These are phyloP conservation scores for Termitomyces sp. DNA, from an alignment of 768 basidiomycete genomes.

Conservation along the genomic window DNA sequence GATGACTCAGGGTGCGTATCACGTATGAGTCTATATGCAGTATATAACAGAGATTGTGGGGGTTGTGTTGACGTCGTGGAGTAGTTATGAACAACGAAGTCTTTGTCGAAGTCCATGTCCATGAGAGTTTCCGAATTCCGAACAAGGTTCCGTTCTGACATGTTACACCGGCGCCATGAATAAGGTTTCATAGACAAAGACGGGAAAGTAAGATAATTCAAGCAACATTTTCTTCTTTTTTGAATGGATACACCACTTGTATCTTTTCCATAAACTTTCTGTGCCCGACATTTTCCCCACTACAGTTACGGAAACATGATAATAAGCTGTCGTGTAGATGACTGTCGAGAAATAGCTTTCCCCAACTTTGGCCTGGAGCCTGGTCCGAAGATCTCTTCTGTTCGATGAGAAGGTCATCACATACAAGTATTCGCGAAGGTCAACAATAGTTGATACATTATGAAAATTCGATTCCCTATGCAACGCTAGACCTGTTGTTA, in stretches of 20 bases:
- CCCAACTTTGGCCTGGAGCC: neutral
- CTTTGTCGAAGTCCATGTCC: neutral
- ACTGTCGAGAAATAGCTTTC: neutral
- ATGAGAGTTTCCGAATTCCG: neutral
- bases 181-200: too few relatives aligned
- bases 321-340: neutral
- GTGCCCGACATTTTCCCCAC: neutral
- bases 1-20: neutral
- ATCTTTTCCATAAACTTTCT: too few relatives aligned
- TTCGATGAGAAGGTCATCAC: neutral
- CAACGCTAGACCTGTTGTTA: neutral
- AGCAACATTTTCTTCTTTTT: too few relatives aligned
- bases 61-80: neutral
- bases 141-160: neutral
- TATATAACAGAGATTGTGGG: neutral
- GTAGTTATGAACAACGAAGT: slow-evolving; percentile 2
- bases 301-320: neutral
- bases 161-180: too few relatives aligned
- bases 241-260: neutral
- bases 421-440: neutral
- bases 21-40: neutral
- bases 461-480: neutral
- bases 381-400: neutral
- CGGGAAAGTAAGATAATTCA: too few relatives aligned
- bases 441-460: neutral